Evolutionary conservation across 441 rosid species (phyloP), one percentile per base, ranked within the genome.

Genomic region (Euphorbia celastroides): DNA sequence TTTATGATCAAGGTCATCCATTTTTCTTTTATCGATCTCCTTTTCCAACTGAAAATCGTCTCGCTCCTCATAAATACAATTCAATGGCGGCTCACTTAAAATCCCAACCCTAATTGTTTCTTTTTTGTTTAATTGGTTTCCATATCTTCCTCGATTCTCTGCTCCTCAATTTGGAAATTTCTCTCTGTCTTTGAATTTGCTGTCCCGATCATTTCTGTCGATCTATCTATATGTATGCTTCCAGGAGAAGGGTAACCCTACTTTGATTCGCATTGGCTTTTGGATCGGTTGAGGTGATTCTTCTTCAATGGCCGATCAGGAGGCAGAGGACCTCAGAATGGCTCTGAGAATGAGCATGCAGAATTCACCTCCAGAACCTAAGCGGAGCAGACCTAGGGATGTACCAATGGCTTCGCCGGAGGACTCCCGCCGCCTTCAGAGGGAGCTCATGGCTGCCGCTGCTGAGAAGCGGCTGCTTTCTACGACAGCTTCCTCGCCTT

Each of bases 321-420:
- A 91, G 42, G 96, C 88, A 38, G 91, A 91, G 71, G 97, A 94
- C 69, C 77, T 89, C 71, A 77, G 77, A 82, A 80, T 82, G 92
- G 97, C 99, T 62, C 74, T 91, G 38, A 74, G 83, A 77, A 84
- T 91, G 94, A 94, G 99, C 78, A 89, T 89, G 96, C 97, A 91
- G 70, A 70, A 74, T 82, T 70, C 86, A 23, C 94, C 86, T 7
- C 96, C 97, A 16, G 97, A 91, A 81, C 86, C 96, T 48, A 91
- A 94, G 75, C 81, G 99, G 51, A 91, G 97, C 84, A 94, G 84
- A 81, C 96, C 97, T 7, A 76, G 88, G 74, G 94, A 86, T 55
- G 78, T 79, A 41, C 73, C 82, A 80, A 58, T 76, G 84, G 64
- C 60, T 30, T 81, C 92, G 28, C 87, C 90, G 27, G 94, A 85